Evolutionary conservation across 192 early-diverging fungal genomes (phyloP).

Genomic region (Coemansia sp.): DNA sequence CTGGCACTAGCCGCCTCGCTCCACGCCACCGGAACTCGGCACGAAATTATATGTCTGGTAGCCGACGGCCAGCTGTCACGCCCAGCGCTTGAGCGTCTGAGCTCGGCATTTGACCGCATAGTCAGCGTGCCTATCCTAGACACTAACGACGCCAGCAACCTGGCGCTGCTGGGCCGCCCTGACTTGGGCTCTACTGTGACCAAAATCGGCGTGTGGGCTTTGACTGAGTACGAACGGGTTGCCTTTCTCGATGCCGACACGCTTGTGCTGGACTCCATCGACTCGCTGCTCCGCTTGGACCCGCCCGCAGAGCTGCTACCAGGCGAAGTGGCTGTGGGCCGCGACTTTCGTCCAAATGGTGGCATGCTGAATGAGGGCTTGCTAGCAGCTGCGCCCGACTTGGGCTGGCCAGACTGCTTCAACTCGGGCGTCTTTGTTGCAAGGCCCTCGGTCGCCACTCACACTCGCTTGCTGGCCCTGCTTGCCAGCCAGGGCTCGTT

Average conservation of each 20-base stretch:
- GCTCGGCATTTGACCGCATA: slow-evolving; percentile 61
- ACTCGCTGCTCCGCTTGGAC: slow-evolving; percentile 62
- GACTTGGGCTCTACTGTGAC: slow-evolving; percentile 88
- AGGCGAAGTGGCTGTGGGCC: slow-evolving; percentile 10
- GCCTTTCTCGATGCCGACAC: slow-evolving; percentile 88
- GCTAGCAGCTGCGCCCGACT: slow-evolving; percentile 87
- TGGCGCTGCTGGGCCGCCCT: slow-evolving; percentile 72
- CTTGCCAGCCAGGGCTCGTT: slow-evolving; percentile 59
- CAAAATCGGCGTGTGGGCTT: slow-evolving; percentile 83
- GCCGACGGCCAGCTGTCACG: slow-evolving; percentile 56
- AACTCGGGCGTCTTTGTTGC: slow-evolving; percentile 86
- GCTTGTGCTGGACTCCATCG: slow-evolving; percentile 72
- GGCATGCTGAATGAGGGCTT: slow-evolving; percentile 51
- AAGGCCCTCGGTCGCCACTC: slow-evolving; percentile 45
- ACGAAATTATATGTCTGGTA: slow-evolving; percentile 64
- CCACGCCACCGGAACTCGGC: slow-evolving; percentile 55
- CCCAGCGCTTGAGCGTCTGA: slow-evolving; percentile 55
- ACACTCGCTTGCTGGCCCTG: slow-evolving; percentile 36
- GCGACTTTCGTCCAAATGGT: slow-evolving; percentile 32
- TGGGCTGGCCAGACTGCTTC: slow-evolving; percentile 97
- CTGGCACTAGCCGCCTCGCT: slow-evolving; percentile 76
- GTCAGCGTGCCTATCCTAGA: slow-evolving; percentile 67
- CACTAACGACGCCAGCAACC: slow-evolving; percentile 49
- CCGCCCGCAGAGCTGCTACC: not conserved
- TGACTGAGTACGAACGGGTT: slow-evolving; percentile 67